Base-by-base conservation (phyloP, 345 rosid species). In the Raphanus raphanistrum region DNA sequence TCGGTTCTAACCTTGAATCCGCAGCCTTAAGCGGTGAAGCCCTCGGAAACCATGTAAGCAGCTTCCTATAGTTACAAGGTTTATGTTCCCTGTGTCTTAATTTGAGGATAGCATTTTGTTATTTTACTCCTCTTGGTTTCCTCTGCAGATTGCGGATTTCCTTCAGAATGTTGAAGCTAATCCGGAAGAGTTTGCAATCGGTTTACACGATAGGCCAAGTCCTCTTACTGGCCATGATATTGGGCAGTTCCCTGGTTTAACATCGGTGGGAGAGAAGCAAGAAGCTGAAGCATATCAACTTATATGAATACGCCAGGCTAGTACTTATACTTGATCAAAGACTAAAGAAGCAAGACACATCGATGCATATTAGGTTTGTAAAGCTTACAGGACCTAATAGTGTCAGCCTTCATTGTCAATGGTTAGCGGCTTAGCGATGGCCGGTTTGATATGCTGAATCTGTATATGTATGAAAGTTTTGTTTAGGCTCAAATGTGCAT, bases 11-110 rank as follows among this genome's bases (percentile, higher is more conserved):
- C 81, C 3, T 90, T 45, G 98, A 92, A 85, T 92, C 91, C 1
- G 98, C 98, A 60, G 97, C 98, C 58, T 65, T 90, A 54, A 94
- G 98, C 11, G 97, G 98, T 82, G 87, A 82, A 79, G 85, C 98
- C 50, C 86, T 94, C 9, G 97, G 85, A 31, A 84, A 88, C 79
- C 98, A 94, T 27, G 97, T 89, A 75, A 63, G 91, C 32, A 32
- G 75, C 35, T 73, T 66, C 65, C 41, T 17, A 32, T 66, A 4
- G 4, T 59, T 59, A 68, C 50, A 28, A 60, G n/a, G n/a, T n/a
- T 0, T 67, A 45, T 32, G 62, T 57, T 29, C 63, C 45, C 45
- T 5, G 33, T 10, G 55, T 43, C 35, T 66, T 58, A n/a, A 45
- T 6, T 1, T 66, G 32, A 6, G 13, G 7, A n/a, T n/a, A n/a